These are phyloP conservation scores for Mollisiaceae sp. DNA, from an alignment of 2,329 filamentous ascomycete species.

Conservation along the genomic window DNA sequence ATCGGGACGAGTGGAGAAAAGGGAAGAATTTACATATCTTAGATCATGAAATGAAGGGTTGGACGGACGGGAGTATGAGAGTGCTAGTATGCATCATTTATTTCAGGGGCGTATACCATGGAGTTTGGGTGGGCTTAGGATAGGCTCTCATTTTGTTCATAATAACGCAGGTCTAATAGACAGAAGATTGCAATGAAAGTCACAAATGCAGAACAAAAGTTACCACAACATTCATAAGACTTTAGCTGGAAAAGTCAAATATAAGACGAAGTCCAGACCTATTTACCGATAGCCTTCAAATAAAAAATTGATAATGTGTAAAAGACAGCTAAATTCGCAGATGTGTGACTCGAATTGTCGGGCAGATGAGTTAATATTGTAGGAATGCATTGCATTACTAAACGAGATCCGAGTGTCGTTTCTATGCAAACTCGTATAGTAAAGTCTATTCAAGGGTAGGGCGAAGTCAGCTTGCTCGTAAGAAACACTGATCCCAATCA, in stretches of 20 bases:
- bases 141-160: slow-evolving; percentile 1
- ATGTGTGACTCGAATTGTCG: background rate
- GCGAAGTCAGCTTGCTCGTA: slow-evolving; percentile 16
- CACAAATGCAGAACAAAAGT: background rate
- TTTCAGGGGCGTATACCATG: slow-evolving; percentile 3
- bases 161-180: background rate
- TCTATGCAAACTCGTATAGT: background rate
- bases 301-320: too few species aligned
- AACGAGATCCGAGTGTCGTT: background rate
- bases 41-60: background rate
- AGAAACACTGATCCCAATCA: slow-evolving; percentile 71
- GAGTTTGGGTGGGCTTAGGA: background rate
- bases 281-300: too few species aligned
- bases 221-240: too few species aligned
- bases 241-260: too few species aligned
- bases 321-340: background rate
- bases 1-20: background rate
- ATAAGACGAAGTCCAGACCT: too few species aligned
- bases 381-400: background rate
- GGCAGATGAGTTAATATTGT: background rate
- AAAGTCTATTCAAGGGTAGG: background rate
- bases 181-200: background rate
- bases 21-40: slow-evolving; percentile 30
- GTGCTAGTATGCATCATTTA: background rate
- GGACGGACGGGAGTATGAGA: background rate